These are phyloP conservation scores for Monilinia fructigena DNA, from an alignment of 2,329 filamentous ascomycete species.

Conservation along the genomic window DNA sequence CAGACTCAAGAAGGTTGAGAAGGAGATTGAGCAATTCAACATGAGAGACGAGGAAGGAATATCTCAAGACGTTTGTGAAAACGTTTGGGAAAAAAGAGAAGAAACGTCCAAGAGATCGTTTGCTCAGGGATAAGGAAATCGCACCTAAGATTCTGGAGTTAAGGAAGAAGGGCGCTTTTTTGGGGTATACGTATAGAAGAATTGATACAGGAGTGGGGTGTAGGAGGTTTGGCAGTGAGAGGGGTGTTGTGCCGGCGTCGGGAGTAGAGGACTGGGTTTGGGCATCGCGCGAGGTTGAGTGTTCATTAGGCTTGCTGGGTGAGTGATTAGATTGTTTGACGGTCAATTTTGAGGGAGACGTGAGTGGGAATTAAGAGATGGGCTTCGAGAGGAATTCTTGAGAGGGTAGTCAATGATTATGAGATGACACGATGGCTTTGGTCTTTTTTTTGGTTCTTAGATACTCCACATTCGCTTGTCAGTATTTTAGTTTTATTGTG, in stretches of 20 bases:
- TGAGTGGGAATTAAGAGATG: neutral
- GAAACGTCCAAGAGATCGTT: constrained; percentile 78
- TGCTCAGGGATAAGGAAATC: constrained; percentile 71
- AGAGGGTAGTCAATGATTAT: neutral
- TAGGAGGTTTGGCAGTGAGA: constrained; percentile 18
- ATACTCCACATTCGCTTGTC: constrained; percentile 11
- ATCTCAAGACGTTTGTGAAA: constrained; percentile 40
- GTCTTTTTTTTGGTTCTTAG: neutral
- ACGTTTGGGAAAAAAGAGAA: constrained; percentile 56
- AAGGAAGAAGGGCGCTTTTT: constrained; percentile 78
- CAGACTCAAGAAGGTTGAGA: constrained; percentile 38
- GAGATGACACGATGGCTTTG: neutral
- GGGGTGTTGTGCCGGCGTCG: constrained; percentile 23
- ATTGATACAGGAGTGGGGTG: constrained; percentile 37
- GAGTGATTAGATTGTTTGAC: neutral
- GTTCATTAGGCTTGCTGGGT: constrained; percentile 30
- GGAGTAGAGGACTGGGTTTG: constrained; percentile 30
- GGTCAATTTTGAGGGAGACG: neutral
- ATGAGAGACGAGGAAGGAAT: constrained; percentile 40
- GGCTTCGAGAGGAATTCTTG: neutral
- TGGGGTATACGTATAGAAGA: constrained; percentile 83
- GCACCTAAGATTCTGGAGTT: constrained; percentile 71
- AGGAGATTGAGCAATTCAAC: constrained; percentile 39
- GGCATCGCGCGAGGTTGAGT: constrained; percentile 39
- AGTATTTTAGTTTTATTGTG: neutral